A percentile compares a stretch with the other conserved stretches of the same genome.
phyloP scores from a whole-genome alignment of 1,139 yeast genomes.

The Wickerhamomyces sp. region DNA sequence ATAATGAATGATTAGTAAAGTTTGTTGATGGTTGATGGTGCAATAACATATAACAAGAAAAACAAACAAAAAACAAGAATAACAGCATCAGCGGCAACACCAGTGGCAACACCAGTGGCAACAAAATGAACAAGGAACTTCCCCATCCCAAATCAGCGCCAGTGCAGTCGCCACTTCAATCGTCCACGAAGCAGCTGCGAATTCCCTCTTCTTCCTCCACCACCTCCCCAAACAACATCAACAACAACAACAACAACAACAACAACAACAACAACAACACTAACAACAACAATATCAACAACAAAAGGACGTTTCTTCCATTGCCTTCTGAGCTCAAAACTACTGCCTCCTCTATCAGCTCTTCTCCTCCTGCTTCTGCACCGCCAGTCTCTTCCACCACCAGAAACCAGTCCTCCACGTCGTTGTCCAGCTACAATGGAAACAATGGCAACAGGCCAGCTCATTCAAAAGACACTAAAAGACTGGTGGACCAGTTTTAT shows the following conservation, averaged over 20 bases:
- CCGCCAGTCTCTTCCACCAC: too few species aligned
- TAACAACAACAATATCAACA: background rate
- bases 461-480: constrained; percentile 5
- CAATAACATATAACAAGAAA: too few species aligned
- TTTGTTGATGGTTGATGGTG: too few species aligned
- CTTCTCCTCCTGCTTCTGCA: background rate
- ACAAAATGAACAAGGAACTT: constrained; percentile 4
- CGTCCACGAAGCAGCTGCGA: constrained; percentile 12
- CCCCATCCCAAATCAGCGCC: constrained; percentile 13
- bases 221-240: constrained; percentile 2
- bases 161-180: constrained; percentile 11
- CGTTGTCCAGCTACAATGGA: background rate
- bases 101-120: too few species aligned
- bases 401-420: background rate
- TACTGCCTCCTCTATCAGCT: background rate
- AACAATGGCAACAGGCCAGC: too few species aligned
- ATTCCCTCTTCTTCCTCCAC: constrained; percentile 4
- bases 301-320: background rate
- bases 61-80: too few species aligned
- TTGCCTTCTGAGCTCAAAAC: background rate
- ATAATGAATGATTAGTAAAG: too few species aligned
- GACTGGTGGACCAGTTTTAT: constrained; percentile 20
- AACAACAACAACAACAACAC: background rate
- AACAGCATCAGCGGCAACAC: too few species aligned
- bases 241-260: background rate